Evolutionary conservation across 805 yeast species (phyloP), one percentile per base, ranked within the genome.

Genomic region (Saturnispora serradocipensis): DNA sequence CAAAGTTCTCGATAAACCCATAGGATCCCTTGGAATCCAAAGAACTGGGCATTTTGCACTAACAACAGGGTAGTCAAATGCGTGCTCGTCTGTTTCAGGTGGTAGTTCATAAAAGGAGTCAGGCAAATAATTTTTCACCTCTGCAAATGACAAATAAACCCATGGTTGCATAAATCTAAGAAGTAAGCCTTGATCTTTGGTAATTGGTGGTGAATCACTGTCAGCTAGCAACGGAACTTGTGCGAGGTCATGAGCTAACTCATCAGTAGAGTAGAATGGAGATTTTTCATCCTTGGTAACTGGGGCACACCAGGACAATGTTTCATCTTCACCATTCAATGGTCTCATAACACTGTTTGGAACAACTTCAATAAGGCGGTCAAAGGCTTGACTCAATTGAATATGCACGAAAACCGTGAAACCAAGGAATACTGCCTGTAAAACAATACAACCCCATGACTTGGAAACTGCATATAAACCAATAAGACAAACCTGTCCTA

Each of bases 391-490:
- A 55, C 75, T 78, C 63, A 91, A 66, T 56, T 80, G 76, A 30
- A 79, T 16, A 61, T 91, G 97, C 53, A 78, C 73, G 62, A 87
- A 83, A 4, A 77, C 76, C 0, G 97, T 88, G 57, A 75, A 67
- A 8, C 75, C 77, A 13, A 88, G 60, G 42, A 84, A 72, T 48
- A 90, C 73, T 1, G 80, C 82, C 65, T 86, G 87, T 50, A 91
- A 68, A 3, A 83, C 86, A 56, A 89, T 75, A 36, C 97, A 95
- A 44, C 97, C 98, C 97, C 97, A 91, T 42, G 95, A 85, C 73
- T 88, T 88, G 55, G 95, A 89, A 51, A 91, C 95, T 16, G 80
- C 86, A 64, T 88, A 90, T 51, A 93, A 67, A 51, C 97, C 97
- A 50, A 93, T 65, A 56, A 93, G 60, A 72, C 96, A 88, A 22